phyloP scores from a whole-genome alignment of 495 filamentous ascomycete genomes.

The Aspergillus steynii region DNA sequence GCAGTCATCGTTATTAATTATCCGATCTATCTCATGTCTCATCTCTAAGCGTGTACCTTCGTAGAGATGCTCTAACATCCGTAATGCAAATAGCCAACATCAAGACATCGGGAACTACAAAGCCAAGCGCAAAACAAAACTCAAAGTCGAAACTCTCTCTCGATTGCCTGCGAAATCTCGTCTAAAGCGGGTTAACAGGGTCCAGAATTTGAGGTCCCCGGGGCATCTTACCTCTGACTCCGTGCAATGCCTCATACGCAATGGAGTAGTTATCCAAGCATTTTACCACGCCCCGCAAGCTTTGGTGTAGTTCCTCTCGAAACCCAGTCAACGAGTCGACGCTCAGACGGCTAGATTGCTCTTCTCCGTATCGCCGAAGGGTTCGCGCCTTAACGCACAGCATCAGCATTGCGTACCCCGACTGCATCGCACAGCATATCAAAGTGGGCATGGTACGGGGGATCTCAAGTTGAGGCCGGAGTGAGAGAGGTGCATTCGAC shows the following conservation, averaged over 20 bases:
- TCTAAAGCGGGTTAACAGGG: slow-evolving; percentile 3
- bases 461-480: slow-evolving; percentile 17
- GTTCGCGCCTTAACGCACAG: slow-evolving; percentile 16
- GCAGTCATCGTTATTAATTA: no score
- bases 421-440: slow-evolving; percentile 53
- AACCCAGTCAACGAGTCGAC: slow-evolving; percentile 1
- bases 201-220: no score
- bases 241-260: slow-evolving; percentile 14
- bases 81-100: background rate
- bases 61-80: no score
- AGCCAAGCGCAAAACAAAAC: background rate
- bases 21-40: no score
- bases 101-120: background rate
- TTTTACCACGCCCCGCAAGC: slow-evolving; percentile 5
- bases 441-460: slow-evolving; percentile 52
- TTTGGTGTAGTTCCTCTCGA: slow-evolving; percentile 12
- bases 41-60: no score
- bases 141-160: slow-evolving; percentile 10
- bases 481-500: slow-evolving; percentile 10
- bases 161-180: slow-evolving; percentile 13
- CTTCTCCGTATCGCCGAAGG: background rate
- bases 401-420: slow-evolving; percentile 52
- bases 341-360: background rate
- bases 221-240: slow-evolving; percentile 10
- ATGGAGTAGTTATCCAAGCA: slow-evolving; percentile 9